Conservation (phyloP, 352 stramenopile genomes). For the Blastocystis sp. region DNA sequence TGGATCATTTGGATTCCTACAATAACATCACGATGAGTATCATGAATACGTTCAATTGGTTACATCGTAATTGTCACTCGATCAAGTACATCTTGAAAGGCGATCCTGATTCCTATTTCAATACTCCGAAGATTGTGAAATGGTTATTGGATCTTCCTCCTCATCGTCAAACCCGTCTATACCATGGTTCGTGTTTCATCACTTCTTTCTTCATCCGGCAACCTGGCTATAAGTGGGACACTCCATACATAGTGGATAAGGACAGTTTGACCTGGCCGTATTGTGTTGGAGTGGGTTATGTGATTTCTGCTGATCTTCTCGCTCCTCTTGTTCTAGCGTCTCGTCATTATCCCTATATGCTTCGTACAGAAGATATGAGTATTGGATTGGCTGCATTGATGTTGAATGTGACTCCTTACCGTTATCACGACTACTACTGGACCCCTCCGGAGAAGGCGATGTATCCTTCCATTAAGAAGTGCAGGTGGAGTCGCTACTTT, state of each 20-base stretch:
- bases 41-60: constrained; percentile 60
- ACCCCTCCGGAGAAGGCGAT: constrained; percentile 18
- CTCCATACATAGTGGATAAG: constrained; percentile 27
- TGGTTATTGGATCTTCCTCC: constrained; percentile 40
- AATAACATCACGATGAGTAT: constrained; percentile 65
- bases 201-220: constrained; percentile 58
- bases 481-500: constrained; percentile 40
- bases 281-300: constrained; percentile 45
- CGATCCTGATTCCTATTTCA: constrained; percentile 57
- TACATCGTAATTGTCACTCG: constrained; percentile 57
- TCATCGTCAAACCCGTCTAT: constrained; percentile 11
- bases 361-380: constrained; percentile 66
- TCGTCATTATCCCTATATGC: constrained; percentile 61
- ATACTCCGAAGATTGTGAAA: constrained; percentile 49
- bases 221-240: constrained; percentile 53
- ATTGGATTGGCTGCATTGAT: constrained; percentile 47
- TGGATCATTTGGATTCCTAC: constrained; percentile 61
- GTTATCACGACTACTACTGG: constrained; percentile 63
- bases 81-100: constrained; percentile 59
- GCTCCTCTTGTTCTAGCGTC: constrained; percentile 42
- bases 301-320: constrained; percentile 54
- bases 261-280: constrained; percentile 41
- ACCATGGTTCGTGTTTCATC: constrained; percentile 59
- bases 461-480: constrained; percentile 13
- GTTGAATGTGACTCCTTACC: constrained; percentile 49